Percentiles rank a stretch among this genome's conserved stretches.
phyloP scores from a whole-genome alignment of 2,329 filamentous ascomycete species.

The Pseudocercospora fijiensis region DNA sequence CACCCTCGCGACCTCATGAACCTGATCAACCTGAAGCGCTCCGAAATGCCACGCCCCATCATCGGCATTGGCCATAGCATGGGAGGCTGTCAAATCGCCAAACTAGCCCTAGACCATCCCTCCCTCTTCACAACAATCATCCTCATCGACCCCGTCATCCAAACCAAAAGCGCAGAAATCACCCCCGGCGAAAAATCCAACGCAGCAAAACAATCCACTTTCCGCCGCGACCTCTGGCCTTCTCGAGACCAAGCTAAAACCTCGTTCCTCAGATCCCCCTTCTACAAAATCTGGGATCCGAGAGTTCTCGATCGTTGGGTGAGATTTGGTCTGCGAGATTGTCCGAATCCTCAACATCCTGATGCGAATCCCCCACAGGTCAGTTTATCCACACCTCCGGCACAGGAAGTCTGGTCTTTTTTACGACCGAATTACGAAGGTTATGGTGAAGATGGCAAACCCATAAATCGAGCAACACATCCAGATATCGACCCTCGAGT shows the following conservation, averaged over 20 bases:
- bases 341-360: slow-evolving; percentile 57
- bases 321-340: slow-evolving; percentile 69
- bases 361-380: slow-evolving; percentile 48
- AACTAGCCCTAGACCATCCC: slow-evolving; percentile 74
- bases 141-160: slow-evolving; percentile 81
- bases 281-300: slow-evolving; percentile 80
- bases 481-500: slow-evolving; percentile 41
- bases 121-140: slow-evolving; percentile 73
- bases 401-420: slow-evolving; percentile 83
- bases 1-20: slow-evolving; percentile 78
- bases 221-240: slow-evolving; percentile 78
- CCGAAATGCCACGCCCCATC: slow-evolving; percentile 75
- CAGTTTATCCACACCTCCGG: slow-evolving; percentile 76
- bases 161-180: slow-evolving; percentile 47
- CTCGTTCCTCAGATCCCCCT: slow-evolving; percentile 66
- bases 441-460: slow-evolving; percentile 26
- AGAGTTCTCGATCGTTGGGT: slow-evolving; percentile 75
- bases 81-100: slow-evolving; percentile 71
- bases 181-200: slow-evolving; percentile 39
- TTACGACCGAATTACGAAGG: slow-evolving; percentile 58
- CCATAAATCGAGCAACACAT: slow-evolving; percentile 43
- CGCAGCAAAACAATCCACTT: slow-evolving; percentile 58
- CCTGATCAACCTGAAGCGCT: slow-evolving; percentile 74
- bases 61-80: slow-evolving; percentile 87
- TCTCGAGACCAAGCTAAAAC: slow-evolving; percentile 68